Base-by-base conservation (phyloP, 306 rosid species). In the Cercis canadensis region DNA sequence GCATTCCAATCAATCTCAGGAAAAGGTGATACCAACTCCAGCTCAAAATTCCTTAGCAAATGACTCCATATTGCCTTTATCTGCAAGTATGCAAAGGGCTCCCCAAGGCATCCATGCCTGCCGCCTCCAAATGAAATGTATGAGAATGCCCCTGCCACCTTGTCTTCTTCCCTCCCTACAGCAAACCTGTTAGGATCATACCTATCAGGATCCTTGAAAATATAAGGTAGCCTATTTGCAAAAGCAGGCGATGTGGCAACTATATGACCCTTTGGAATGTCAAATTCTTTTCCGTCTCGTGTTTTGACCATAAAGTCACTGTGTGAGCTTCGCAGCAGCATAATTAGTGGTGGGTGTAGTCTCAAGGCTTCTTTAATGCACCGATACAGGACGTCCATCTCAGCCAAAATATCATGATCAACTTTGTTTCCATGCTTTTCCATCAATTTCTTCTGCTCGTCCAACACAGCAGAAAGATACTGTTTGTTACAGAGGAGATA, bases 1-100 rank as follows among this genome's bases (percentile, higher is more conserved):
- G 98, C 98, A 77, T 94, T 90, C 98, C 97, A 94, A 74, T 90
- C 98, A 9, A 82, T 91, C 81, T 94, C 96, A 4, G 98, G 98
- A 65, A 94, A 94, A 14, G 96, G 96, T 29, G 97, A 94, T 11
- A 87, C 46, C 60, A 89, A 83, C 78, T 94, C 98, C 64, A 94
- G 71, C 59, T 94, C 98, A 60, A 94, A 94, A 69, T 94, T 94
- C 81, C 98, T 94, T 57, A 94, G 91, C 82, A 94, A 81, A 60
- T 89, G 96, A 79, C 88, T 83, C 98, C 97, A 94, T 44, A 94
- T 90, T 39, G 97, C 96, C 80, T 94, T 90, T 49, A 94, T 94
- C 85, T 90, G 98, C 75, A 94, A 75, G 79, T 94, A 94, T 29
- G 98, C 98, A 69, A 94, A 90, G 16, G 98, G 97, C 84, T 94